These are phyloP conservation scores for Cercospora zeina DNA, from an alignment of 2,329 filamentous ascomycete species.

Conservation along the genomic window DNA sequence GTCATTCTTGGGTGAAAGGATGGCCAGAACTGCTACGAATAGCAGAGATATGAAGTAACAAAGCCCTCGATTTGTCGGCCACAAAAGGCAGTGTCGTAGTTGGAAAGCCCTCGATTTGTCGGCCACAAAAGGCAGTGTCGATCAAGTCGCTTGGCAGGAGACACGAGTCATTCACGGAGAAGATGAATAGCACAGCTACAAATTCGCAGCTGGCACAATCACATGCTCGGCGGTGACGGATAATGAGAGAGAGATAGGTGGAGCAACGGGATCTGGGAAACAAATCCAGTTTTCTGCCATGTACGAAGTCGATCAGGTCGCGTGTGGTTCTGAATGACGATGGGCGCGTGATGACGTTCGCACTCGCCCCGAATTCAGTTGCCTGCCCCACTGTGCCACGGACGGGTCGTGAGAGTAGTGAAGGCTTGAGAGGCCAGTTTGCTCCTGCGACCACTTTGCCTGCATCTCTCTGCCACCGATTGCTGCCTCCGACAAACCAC, in stretches of 20 bases:
- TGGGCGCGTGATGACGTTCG: constrained; percentile 9
- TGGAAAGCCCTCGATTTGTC: too few species aligned
- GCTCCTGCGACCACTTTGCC: constrained; percentile 1
- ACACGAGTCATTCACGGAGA: constrained; percentile 5
- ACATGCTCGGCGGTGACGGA: constrained; percentile 10
- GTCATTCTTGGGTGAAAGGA: too few species aligned
- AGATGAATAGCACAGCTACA: background rate
- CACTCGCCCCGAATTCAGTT: constrained; percentile 7
- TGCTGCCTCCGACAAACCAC: background rate
- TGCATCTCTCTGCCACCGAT: background rate
- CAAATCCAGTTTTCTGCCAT: background rate
- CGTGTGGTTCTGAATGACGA: constrained; percentile 15
- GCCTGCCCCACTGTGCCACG: constrained; percentile 7
- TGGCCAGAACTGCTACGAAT: too few species aligned
- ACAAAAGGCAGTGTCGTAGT: too few species aligned
- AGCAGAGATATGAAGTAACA: too few species aligned
- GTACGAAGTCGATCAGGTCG: background rate
- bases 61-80: too few species aligned
- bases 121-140: background rate
- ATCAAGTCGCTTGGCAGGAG: background rate
- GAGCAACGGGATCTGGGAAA: background rate
- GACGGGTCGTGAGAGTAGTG: background rate
- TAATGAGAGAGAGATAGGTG: background rate
- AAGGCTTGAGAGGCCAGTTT: constrained; percentile 6
- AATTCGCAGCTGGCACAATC: background rate